Conservation (phyloP, 2,329 filamentous ascomycete species). For the Macrophomina phaseolina region DNA sequence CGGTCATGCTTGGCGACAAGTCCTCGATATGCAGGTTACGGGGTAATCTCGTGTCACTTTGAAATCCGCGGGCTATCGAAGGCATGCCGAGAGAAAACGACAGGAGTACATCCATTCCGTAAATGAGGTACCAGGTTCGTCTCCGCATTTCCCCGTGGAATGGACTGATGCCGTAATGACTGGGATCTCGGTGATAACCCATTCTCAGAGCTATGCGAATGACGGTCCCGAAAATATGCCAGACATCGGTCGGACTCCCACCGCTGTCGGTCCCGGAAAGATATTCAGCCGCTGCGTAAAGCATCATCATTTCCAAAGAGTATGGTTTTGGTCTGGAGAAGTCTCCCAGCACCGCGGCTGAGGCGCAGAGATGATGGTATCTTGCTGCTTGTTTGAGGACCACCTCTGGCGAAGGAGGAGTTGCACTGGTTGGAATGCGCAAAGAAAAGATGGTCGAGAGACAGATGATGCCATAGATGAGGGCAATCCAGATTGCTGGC, state of each 20-base stretch:
- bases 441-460: slow-evolving; percentile 43
- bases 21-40: slow-evolving; percentile 54
- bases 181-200: slow-evolving; percentile 55
- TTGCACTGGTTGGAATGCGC: slow-evolving; percentile 26
- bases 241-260: slow-evolving; percentile 41
- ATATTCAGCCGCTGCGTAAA: slow-evolving; percentile 30
- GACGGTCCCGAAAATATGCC: slow-evolving; percentile 50
- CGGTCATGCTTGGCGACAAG: slow-evolving; percentile 42
- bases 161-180: slow-evolving; percentile 49
- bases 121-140: slow-evolving; percentile 50
- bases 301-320: slow-evolving; percentile 35
- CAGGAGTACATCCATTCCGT: slow-evolving; percentile 53
- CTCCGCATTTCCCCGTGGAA: slow-evolving; percentile 56
- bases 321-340: slow-evolving; percentile 39
- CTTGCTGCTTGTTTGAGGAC: slow-evolving; percentile 35
- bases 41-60: slow-evolving; percentile 52
- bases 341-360: slow-evolving; percentile 39
- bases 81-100: slow-evolving; percentile 57
- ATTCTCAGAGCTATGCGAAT: slow-evolving; percentile 49
- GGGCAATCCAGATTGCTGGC: slow-evolving; percentile 54
- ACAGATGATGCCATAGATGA: slow-evolving; percentile 55
- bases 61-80: slow-evolving; percentile 52
- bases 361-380: slow-evolving; percentile 36
- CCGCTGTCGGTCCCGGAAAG: slow-evolving; percentile 39
- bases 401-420: slow-evolving; percentile 2